Evolutionary conservation across 768 basidiomycete species (phyloP), one percentile per base, ranked within the genome.

Genomic region (Collybia mongolica): DNA sequence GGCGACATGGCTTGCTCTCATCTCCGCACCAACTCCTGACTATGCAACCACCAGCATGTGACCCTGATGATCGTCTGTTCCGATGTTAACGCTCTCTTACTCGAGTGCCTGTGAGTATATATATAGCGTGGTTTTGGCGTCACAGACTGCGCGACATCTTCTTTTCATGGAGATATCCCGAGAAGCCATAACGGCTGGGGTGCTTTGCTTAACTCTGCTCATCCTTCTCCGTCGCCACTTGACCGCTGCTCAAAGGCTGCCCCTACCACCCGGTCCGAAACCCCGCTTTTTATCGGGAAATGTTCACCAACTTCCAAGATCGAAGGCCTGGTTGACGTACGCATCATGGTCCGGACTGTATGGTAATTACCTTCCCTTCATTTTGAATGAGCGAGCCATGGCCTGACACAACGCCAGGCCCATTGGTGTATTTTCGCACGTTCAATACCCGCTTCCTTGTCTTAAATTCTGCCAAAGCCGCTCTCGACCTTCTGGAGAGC

Each of bases 281-380:
- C 65, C 63, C 3, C 56, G 67, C 11, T 72, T 72, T 2, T 39
- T 76, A 6, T 17, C 76, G n/a, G 75, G 75, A 2, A 77, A 77
- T 52, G 48, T 73, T 4, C 57, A 69, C 2, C 66, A 73, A 26
- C 63, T 75, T 61, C 75, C 74, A 15, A 60, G 63, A 8, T 39
- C 53, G 17, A 65, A 64, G 18, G 63, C 66, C 8, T 77, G 73
- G 72, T 46, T 72, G 53, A 60, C 64, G 9, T 73, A 69, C 45
- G 19, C 62, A 1, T 54, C 67, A 32, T 76, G 74, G 73, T 64
- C 62, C 23, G 56, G 65, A 44, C 59, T 69, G 61, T 74, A 68
- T 45, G 70, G 74, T 61, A 49, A 26, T 15, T 39, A 35, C 11
- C 9, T 29, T 28, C 26, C 32, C n/a, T n/a, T 14, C 23, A 15